Evolutionary conservation across 2,329 filamentous ascomycete genomes (phyloP), one percentile per base, ranked within the genome.

Genomic region (Neofusicoccum laricinum): DNA sequence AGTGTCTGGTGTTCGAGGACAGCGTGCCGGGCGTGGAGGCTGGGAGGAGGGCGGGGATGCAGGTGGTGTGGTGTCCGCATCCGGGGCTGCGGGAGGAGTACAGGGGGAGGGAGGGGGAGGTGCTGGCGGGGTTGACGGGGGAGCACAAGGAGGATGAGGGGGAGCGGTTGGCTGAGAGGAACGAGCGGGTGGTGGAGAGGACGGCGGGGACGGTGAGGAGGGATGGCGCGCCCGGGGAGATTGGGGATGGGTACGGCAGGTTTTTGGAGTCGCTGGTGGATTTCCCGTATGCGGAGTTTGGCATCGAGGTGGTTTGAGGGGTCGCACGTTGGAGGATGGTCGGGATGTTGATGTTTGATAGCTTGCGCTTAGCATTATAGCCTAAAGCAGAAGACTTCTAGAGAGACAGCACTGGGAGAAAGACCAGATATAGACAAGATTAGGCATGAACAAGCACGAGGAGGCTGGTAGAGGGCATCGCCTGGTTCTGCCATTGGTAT

Each of bases 1-100:
- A 98, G 77, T 98, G 95, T 74, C 82, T 99, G 15, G 95, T 98
- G 0, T 98, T 99, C 71, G 95, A 99, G 79, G 95, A 99, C 77
- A 92, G 90, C 50, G 93, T 98, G 1, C 92, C 93, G 0, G 95
- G 95, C 3, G 92, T 97, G 2, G 95, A 99, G 79, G 88, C 92
- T 2, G 95, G 93, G 4, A 83, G 95, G 61, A 86, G 95, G 68
- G 95, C 95, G 0, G 94, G 94, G 0, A 98, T 98, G 94, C 88
- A 94, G 69, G 93, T 96, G 12, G 83, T 97, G 1, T 99, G 95
- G 95, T 90, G 88, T 70, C 95, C 95, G 25, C 93, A 98, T 78
- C 86, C 88, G 0, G 91, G 87, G 72, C 79, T 99, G 61, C 82
- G 90, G 78, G 81, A 86, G 61, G 91, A 94, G 75, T 96, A 91